Base-by-base conservation (phyloP, 1,139 yeast species). In the Geotrichum australiense region DNA sequence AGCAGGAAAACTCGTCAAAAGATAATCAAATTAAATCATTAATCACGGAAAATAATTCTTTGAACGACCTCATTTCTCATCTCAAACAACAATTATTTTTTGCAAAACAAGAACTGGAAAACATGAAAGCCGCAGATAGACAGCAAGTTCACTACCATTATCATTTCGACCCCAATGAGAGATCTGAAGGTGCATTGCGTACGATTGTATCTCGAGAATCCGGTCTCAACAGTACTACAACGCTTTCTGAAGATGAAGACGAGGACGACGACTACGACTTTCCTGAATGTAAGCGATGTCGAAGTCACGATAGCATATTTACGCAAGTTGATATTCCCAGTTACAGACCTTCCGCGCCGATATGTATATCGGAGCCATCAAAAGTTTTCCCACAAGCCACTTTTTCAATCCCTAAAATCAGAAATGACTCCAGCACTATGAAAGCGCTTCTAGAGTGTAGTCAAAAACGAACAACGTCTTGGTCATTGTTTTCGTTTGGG, bases 11-110 rank as follows among this genome's bases (percentile, higher is more conserved):
- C 19, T 34, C 35, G 30, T 39, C 37, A 16, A 42, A 19, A 24
- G 29, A 32, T 22, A 42, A 47, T n/a, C n/a, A 7, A 39, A 44
- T 16, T 42, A 46, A 23, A 43, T 28, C 1, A 38, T 40, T 35
- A 36, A 44, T 45, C 34, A 26, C 24, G 12, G 50, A 48, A 16
- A 48, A 48, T 21, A 6, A 22, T 24, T 11, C 37, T 48, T 5
- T 43, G 43, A 29, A 32, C 41, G n/a, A 36, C 46, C 14, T 30
- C 42, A 4, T 27, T 35, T 20, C 43, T 39, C 8, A 39, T 49
- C n/a, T n/a, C 3, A 46, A 41, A 25, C 41, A 42, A 11, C 39
- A 46, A 16, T 25, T 46, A 36, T 27, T 26, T 15, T 22, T 25
- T 24, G 29, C 33, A 14, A 37, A 26, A 32, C 39, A 27, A 18